Evolutionary conservation across 768 basidiomycete genomes (phyloP).

Genomic region (Macrolepiota albuminosa): DNA sequence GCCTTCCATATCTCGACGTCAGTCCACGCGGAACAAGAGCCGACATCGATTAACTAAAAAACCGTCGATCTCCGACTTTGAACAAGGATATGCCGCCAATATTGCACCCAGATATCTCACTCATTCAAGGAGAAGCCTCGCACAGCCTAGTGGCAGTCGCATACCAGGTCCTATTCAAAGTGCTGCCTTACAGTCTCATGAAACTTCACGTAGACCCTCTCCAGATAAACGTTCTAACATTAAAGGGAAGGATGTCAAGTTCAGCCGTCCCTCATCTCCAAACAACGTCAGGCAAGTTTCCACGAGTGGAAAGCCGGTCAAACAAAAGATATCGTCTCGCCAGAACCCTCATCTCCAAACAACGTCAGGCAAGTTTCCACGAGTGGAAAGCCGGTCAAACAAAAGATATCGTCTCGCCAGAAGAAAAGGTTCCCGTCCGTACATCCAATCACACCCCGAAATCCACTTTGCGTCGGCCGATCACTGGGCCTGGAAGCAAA

Average conservation of each 20-base stretch:
- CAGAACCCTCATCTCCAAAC: slow-evolving; percentile 41
- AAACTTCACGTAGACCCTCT: slow-evolving; percentile 61
- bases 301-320: slow-evolving; percentile 28
- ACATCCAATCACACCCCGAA: slow-evolving; percentile 36
- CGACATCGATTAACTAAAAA: slow-evolving; percentile 51
- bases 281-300: slow-evolving; percentile 28
- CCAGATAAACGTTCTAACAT: slow-evolving; percentile 60
- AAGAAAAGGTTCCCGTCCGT: slow-evolving; percentile 31
- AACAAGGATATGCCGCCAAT: slow-evolving; percentile 90
- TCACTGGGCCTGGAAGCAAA: slow-evolving; percentile 50
- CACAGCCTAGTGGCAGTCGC: slow-evolving; percentile 35
- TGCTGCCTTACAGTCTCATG: slow-evolving; percentile 49
- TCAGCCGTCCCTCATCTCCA: slow-evolving; percentile 44
- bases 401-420: slow-evolving; percentile 30
- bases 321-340: slow-evolving; percentile 32
- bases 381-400: slow-evolving; percentile 31
- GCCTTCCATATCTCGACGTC: slow-evolving; percentile 31
- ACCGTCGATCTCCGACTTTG: slow-evolving; percentile 77
- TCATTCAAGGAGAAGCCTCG: slow-evolving; percentile 42
- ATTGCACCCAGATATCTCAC: slow-evolving; percentile 75
- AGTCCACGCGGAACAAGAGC: slow-evolving; percentile 39
- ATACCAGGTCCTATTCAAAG: slow-evolving; percentile 48
- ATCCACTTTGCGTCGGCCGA: slow-evolving; percentile 50
- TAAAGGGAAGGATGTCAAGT: slow-evolving; percentile 35
- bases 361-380: slow-evolving; percentile 26